These are phyloP conservation scores for Kwoniella mangroviensis DNA, from an alignment of 768 basidiomycete genomes.

Conservation along the genomic window DNA sequence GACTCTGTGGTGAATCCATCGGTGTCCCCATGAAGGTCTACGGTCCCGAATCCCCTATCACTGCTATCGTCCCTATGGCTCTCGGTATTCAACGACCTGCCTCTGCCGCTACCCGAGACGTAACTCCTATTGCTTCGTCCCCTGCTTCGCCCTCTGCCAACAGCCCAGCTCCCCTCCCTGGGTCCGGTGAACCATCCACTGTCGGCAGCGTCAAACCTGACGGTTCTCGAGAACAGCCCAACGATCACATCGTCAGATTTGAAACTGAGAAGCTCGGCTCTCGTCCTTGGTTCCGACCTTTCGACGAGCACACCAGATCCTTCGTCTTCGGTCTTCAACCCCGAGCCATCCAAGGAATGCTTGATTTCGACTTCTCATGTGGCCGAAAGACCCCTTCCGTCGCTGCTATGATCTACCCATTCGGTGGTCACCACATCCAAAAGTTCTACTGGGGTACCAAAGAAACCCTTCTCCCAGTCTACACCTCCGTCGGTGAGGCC, in stretches of 20 bases:
- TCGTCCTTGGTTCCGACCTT: constrained; percentile 85
- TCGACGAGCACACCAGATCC: constrained; percentile 89
- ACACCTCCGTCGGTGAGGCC: constrained; percentile 88
- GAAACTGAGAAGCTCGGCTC: constrained; percentile 60
- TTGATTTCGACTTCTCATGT: constrained; percentile 99
- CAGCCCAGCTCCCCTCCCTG: constrained; percentile 28
- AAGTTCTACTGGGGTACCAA: constrained; percentile 99
- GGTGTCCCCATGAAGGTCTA: constrained; percentile 96
- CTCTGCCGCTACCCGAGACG: constrained; percentile 62
- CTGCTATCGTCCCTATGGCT: constrained; percentile 97
- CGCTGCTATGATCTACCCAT: constrained; percentile 99
- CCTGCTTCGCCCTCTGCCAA: constrained; percentile 58
- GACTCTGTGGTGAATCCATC: constrained; percentile 90
- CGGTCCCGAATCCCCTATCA: constrained; percentile 98
- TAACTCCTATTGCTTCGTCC: constrained; percentile 58
- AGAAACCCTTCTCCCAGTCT: constrained; percentile 97
- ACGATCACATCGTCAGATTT: constrained; percentile 91
- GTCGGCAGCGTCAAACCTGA: constrained; percentile 77
- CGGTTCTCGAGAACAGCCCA: constrained; percentile 78
- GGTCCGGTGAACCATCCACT: constrained; percentile 16
- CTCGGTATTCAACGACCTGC: constrained; percentile 71
- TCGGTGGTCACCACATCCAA: constrained; percentile 99
- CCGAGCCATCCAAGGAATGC: constrained; percentile 96
- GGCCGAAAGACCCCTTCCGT: constrained; percentile 88
- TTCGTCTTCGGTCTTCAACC: constrained; percentile 99